These are phyloP conservation scores for Dalbergia oliveri DNA, from an alignment of 306 rosid genomes.

Conservation along the genomic window DNA sequence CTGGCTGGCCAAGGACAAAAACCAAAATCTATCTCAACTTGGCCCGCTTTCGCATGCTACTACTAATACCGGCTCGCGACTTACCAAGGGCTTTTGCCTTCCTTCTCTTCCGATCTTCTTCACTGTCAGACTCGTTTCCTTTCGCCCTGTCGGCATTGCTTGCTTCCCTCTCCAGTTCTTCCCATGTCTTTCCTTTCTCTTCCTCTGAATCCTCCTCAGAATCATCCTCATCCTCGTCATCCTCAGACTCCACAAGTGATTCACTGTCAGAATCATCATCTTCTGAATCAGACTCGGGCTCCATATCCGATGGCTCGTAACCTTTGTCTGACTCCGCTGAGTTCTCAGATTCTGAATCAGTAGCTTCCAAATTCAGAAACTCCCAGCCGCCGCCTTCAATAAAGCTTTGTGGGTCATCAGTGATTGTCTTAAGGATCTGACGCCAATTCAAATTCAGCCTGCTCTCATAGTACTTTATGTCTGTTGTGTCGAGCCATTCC, in stretches of 20 bases:
- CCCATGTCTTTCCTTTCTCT: slow-evolving; percentile 84
- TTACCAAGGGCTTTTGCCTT: slow-evolving; percentile 86
- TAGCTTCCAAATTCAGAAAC: slow-evolving; percentile 90
- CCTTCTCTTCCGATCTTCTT: slow-evolving; percentile 92
- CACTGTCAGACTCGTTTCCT: slow-evolving; percentile 90
- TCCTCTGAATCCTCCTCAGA: slow-evolving; percentile 54
- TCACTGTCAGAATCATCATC: slow-evolving; percentile 86
- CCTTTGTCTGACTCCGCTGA: slow-evolving; percentile 92
- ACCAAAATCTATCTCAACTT: slow-evolving; percentile 64
- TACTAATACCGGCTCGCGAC: slow-evolving; percentile 65
- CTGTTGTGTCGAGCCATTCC: slow-evolving; percentile 97
- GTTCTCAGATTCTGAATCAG: slow-evolving; percentile 87
- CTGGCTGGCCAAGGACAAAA: slow-evolving; percentile 7
- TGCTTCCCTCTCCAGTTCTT: slow-evolving; percentile 97
- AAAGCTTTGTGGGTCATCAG: slow-evolving; percentile 93
- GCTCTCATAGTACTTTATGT: slow-evolving; percentile 93
- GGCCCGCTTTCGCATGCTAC: slow-evolving; percentile 69
- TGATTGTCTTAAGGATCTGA: slow-evolving; percentile 92
- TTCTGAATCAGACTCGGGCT: slow-evolving; percentile 89
- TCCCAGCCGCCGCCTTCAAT: slow-evolving; percentile 99
- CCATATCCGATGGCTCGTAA: slow-evolving; percentile 84
- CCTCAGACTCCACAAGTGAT: slow-evolving; percentile 91
- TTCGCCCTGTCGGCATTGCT: slow-evolving; percentile 96
- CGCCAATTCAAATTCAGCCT: slow-evolving; percentile 96
- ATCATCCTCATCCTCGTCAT: slow-evolving; percentile 52